phyloP scores from a whole-genome alignment of 768 basidiomycete genomes.

The Mycena venus region DNA sequence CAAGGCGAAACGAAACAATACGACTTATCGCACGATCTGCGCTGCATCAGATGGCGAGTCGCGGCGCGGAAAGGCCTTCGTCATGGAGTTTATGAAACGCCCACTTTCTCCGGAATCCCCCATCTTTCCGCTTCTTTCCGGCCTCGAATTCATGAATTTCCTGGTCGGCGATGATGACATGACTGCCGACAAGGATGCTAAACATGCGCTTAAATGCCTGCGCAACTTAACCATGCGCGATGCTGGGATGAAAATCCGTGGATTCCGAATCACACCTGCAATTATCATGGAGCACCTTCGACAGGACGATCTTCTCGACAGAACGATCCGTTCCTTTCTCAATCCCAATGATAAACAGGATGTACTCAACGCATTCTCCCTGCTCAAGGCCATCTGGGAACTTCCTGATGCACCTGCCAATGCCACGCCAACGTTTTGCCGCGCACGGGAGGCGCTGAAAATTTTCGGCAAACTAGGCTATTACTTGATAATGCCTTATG shows the following conservation, averaged over 20 bases:
- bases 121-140: background rate
- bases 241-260: background rate
- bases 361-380: no score
- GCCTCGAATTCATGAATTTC: background rate
- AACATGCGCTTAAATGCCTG: background rate
- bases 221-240: background rate
- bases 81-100: conserved; percentile 13
- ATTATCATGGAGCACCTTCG: background rate
- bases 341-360: no score
- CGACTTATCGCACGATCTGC: background rate
- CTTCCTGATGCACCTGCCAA: no score
- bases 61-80: background rate
- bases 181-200: background rate
- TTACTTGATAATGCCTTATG: no score
- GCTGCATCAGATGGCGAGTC: background rate
- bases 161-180: background rate
- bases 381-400: no score
- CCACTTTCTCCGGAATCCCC: background rate
- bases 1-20: background rate
- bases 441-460: no score
- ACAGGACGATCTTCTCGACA: no score
- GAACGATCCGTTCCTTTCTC: no score
- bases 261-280: background rate
- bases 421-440: no score
- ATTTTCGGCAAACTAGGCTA: no score